Conservation (phyloP, 2,329 filamentous ascomycete species). For the Basipetospora chlamydospora region DNA sequence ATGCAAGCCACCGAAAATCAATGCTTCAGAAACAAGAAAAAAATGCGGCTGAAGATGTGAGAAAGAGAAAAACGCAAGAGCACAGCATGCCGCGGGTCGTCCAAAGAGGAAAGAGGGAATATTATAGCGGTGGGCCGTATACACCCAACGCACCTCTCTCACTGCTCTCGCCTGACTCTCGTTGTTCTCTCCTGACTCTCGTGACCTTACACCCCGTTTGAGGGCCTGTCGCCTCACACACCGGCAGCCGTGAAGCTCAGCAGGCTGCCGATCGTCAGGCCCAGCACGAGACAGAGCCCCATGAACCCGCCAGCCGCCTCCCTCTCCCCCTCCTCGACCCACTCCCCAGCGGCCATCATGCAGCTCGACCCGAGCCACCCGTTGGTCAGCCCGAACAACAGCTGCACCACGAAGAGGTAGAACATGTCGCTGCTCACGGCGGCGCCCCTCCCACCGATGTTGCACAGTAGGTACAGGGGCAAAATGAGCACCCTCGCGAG, state of each 20-base stretch:
- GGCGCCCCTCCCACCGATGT: slow-evolving; percentile 64
- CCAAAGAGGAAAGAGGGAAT: too few species aligned
- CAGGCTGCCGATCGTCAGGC: slow-evolving; percentile 72
- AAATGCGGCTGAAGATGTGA: too few species aligned
- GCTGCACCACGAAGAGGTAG: slow-evolving; percentile 71
- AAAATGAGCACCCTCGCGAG: slow-evolving; percentile 56
- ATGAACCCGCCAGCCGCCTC: slow-evolving; percentile 91
- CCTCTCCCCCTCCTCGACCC: slow-evolving; percentile 68
- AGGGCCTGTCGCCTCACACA: slow-evolving; percentile 17
- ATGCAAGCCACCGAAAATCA: too few species aligned
- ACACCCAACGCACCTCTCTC: too few species aligned
- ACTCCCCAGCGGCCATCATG: slow-evolving; percentile 81
- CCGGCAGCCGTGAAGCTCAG: slow-evolving; percentile 64
- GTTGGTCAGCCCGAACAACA: slow-evolving; percentile 71
- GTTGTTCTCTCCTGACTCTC: neutral
- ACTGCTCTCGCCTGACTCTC: too few species aligned
- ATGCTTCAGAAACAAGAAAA: too few species aligned
- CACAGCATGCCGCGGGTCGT: too few species aligned
- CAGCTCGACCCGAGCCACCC: slow-evolving; percentile 75
- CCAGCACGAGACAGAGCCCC: slow-evolving; percentile 76
- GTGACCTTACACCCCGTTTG: neutral
- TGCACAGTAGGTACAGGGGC: slow-evolving; percentile 81
- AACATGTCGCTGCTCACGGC: slow-evolving; percentile 68
- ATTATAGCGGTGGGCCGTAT: too few species aligned
- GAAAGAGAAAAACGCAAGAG: too few species aligned